Evolutionary conservation across 2,329 filamentous ascomycete species (phyloP).

Genomic region (Botryotinia calthae): DNA sequence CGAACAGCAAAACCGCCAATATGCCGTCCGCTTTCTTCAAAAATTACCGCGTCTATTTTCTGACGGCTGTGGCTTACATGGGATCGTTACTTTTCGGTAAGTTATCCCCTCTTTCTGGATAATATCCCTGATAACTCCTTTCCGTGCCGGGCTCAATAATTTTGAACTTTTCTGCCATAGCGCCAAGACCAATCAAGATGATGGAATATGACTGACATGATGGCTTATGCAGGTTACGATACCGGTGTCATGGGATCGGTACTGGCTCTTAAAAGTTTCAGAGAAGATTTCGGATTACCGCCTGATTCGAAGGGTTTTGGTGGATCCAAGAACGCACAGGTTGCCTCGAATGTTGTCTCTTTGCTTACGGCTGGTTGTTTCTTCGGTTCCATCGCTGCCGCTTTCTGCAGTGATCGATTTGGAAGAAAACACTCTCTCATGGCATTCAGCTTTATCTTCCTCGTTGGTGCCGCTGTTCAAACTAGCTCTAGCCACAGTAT

Average conservation of each 20-base stretch:
- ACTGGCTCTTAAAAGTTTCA: slow-evolving; percentile 31
- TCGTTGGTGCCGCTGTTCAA: slow-evolving; percentile 33
- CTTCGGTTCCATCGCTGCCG: slow-evolving; percentile 50
- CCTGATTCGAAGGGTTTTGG: slow-evolving; percentile 26
- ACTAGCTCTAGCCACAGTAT: slow-evolving; percentile 23
- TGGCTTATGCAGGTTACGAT: slow-evolving; percentile 28
- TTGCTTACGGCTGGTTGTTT: slow-evolving; percentile 54
- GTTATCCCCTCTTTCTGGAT: background rate
- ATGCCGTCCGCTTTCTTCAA: slow-evolving; percentile 28
- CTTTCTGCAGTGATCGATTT: slow-evolving; percentile 46
- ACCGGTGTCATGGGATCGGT: slow-evolving; percentile 34
- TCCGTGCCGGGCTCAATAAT: background rate
- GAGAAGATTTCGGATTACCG: slow-evolving; percentile 31
- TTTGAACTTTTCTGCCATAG: background rate
- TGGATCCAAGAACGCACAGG: slow-evolving; percentile 24
- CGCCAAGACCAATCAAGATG: background rate
- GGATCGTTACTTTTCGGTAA: slow-evolving; percentile 34
- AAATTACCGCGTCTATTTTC: slow-evolving; percentile 30
- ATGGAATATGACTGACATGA: slow-evolving; percentile 15
- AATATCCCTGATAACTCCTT: background rate
- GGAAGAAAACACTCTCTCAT: slow-evolving; percentile 48
- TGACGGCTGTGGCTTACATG: slow-evolving; percentile 33
- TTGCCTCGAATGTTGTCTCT: slow-evolving; percentile 44
- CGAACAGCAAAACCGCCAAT: slow-evolving; percentile 12
- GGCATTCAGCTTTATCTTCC: slow-evolving; percentile 44